Percentiles rank a stretch among this genome's conserved stretches.
phyloP scores from a whole-genome alignment of 2,329 filamentous ascomycete genomes.

The Talaromyces piceae region DNA sequence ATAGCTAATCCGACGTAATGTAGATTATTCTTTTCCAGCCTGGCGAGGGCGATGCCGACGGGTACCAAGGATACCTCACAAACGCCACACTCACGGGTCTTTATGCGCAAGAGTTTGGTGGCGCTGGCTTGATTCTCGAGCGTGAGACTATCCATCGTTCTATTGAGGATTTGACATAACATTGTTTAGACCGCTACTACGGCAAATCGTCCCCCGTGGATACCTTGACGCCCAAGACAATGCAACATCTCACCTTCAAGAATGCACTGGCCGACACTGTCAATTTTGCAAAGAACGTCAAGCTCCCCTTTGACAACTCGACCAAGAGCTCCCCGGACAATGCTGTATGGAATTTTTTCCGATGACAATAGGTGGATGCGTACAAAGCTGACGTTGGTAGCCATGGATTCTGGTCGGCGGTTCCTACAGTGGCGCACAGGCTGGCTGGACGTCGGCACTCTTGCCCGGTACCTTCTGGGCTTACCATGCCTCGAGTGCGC shows the following conservation, averaged over 20 bases:
- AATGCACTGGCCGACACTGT: slow-evolving; percentile 49
- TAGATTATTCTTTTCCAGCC: slow-evolving; percentile 47
- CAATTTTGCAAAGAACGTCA: slow-evolving; percentile 47
- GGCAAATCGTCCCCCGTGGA: slow-evolving; percentile 49
- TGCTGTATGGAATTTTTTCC: slow-evolving; percentile 1
- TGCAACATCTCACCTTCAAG: slow-evolving; percentile 48
- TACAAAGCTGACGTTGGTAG: slow-evolving; percentile 14
- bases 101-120: slow-evolving; percentile 47
- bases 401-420: slow-evolving; percentile 53
- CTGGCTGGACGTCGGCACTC: slow-evolving; percentile 49
- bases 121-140: slow-evolving; percentile 49
- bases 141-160: slow-evolving; percentile 28
- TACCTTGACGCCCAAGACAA: slow-evolving; percentile 44
- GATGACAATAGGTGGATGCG: neutral
- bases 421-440: slow-evolving; percentile 50
- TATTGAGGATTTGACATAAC: neutral
- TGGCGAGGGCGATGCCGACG: slow-evolving; percentile 43
- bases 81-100: slow-evolving; percentile 44
- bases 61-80: slow-evolving; percentile 45
- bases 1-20: neutral
- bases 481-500: slow-evolving; percentile 50
- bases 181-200: slow-evolving; percentile 48
- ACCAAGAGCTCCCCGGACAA: slow-evolving; percentile 6
- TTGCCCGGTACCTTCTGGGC: slow-evolving; percentile 54
- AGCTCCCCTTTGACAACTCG: slow-evolving; percentile 45